Evolutionary conservation across 345 rosid genomes (phyloP).

Genomic region (Eucalyptus leucophloia): DNA sequence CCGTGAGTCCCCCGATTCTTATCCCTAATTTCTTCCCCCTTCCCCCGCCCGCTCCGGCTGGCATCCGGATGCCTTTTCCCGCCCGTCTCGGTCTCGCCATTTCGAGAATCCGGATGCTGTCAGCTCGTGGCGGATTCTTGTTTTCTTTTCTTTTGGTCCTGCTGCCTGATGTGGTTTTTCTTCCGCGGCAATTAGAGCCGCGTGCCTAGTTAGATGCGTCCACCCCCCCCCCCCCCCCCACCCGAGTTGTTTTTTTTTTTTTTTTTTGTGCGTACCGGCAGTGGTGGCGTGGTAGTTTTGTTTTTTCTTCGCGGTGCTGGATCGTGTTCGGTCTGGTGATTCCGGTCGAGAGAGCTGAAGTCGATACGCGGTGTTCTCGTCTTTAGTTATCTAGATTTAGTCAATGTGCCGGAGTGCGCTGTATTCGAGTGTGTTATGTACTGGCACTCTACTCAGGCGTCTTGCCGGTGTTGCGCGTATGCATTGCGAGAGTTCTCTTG

Average conservation of each 20-base stretch:
- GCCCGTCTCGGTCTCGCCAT: neutral
- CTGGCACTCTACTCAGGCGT: neutral
- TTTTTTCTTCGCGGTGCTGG: neutral
- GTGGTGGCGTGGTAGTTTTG: neutral
- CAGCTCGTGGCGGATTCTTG: neutral
- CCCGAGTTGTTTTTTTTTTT: no score
- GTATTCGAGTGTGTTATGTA: neutral
- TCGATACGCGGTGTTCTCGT: neutral
- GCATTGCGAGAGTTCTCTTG: neutral
- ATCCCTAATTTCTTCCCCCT: neutral
- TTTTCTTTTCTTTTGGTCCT: neutral
- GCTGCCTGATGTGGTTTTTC: neutral
- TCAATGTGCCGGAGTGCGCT: neutral
- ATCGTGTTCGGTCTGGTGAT: neutral
- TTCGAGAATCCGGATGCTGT: neutral
- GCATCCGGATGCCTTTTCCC: neutral
- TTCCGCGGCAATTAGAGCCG: neutral
- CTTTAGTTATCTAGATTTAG: neutral
- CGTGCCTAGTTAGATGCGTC: neutral
- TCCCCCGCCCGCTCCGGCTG: neutral
- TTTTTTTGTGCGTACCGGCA: neutral
- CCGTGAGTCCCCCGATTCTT: constrained; percentile 36
- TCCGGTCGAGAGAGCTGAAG: neutral
- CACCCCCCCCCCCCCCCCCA: no score
- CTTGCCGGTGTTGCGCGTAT: neutral